phyloP scores from a whole-genome alignment of 805 yeast genomes.

The Starmerella ratchasimensis region DNA sequence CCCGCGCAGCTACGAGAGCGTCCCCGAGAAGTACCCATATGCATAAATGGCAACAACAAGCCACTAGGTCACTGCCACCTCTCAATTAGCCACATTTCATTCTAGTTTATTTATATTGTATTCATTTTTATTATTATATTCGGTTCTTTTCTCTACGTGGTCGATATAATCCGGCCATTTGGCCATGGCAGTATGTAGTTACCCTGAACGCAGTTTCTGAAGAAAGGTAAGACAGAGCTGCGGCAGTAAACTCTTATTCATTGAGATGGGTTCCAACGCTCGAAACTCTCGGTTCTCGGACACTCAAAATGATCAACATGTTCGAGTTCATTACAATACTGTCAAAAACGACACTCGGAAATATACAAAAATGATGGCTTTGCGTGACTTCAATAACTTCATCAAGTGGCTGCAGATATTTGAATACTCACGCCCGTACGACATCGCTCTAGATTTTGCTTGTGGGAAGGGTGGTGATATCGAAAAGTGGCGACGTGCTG shows the following conservation, averaged over 20 bases:
- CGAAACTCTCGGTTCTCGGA: neutral
- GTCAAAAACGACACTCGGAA: constrained; percentile 61
- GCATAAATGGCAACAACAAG: no score
- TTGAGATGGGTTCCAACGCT: neutral
- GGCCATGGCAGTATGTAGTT: no score
- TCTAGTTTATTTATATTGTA: no score
- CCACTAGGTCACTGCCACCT: no score
- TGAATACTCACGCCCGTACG: constrained; percentile 43
- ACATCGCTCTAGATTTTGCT: constrained; percentile 68
- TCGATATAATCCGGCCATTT: no score
- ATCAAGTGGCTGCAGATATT: constrained; percentile 76
- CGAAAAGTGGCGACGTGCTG: constrained; percentile 69
- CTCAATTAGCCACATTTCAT: no score
- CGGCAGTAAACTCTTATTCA: neutral
- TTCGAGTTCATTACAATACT: constrained; percentile 74
- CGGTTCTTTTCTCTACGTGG: no score
- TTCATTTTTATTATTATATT: no score
- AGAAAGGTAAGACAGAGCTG: neutral
- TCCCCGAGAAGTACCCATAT: constrained; percentile 13
- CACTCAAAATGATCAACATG: constrained; percentile 31
- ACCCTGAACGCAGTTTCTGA: no score
- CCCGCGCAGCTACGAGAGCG: constrained; percentile 12
- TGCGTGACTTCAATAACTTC: constrained; percentile 82
- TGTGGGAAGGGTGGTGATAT: constrained; percentile 99
- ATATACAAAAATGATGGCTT: constrained; percentile 68